These are phyloP conservation scores for Metarhizium guizhouense DNA, from an alignment of 2,329 filamentous ascomycete genomes.

Conservation along the genomic window DNA sequence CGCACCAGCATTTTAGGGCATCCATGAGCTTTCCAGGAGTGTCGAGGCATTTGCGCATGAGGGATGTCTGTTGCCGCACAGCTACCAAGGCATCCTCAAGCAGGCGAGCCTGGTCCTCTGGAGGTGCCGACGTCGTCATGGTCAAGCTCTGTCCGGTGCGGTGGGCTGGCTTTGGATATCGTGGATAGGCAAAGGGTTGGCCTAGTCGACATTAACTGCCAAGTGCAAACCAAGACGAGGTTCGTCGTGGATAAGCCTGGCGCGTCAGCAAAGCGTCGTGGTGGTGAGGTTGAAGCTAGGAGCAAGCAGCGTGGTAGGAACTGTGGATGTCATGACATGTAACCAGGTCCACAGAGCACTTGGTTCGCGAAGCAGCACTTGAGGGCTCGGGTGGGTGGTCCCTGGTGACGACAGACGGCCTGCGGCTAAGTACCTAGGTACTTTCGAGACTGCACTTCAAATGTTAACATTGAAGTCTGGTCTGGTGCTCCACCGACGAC, in stretches of 20 bases:
- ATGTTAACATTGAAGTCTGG: too few species aligned
- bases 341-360: not conserved
- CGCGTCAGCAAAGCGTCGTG: not conserved
- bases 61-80: slow-evolving; percentile 89
- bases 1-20: slow-evolving; percentile 97
- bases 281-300: not conserved
- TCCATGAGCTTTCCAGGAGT: slow-evolving; percentile 99
- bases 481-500: too few species aligned
- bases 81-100: slow-evolving; percentile 95
- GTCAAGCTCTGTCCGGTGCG: slow-evolving; percentile 14
- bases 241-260: not conserved
- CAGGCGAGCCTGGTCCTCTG: slow-evolving; percentile 80
- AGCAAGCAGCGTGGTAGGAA: not conserved
- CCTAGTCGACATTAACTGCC: slow-evolving; percentile 16
- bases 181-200: slow-evolving; percentile 11
- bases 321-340: not conserved
- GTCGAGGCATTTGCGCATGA: slow-evolving; percentile 97
- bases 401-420: slow-evolving; percentile 3
- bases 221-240: not conserved
- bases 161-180: slow-evolving; percentile 21
- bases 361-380: too few species aligned
- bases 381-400: not conserved
- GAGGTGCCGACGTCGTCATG: slow-evolving; percentile 49
- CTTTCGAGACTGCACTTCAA: too few species aligned
- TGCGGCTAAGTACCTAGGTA: too few species aligned